Evolutionary conservation across 108 stramenopile species (phyloP).

Genomic region (Parietichytrium sp.): DNA sequence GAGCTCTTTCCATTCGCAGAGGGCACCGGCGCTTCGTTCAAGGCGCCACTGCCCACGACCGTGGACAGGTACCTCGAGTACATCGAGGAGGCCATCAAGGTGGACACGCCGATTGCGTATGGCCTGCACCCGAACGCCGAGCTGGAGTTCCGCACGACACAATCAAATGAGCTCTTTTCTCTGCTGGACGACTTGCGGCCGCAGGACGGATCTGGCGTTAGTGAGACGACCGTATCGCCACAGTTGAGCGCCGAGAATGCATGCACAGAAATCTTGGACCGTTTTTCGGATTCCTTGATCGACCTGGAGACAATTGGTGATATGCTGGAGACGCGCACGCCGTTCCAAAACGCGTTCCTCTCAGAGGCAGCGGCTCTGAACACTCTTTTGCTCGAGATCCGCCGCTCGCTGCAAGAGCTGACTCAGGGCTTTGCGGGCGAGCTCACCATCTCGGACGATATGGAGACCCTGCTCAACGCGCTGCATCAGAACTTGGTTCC

Average conservation of each 20-base stretch:
- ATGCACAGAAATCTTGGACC: slow-evolving; percentile 69
- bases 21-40: slow-evolving; percentile 76
- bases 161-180: slow-evolving; percentile 70
- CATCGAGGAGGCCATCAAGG: slow-evolving; percentile 71
- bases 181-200: slow-evolving; percentile 64
- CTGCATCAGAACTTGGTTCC: slow-evolving; percentile 76
- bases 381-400: slow-evolving; percentile 70
- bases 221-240: slow-evolving; percentile 56
- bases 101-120: slow-evolving; percentile 84
- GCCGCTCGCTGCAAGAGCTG: slow-evolving; percentile 77
- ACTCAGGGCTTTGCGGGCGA: slow-evolving; percentile 82
- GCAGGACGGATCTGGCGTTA: slow-evolving; percentile 46
- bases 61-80: slow-evolving; percentile 86
- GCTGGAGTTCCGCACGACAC: slow-evolving; percentile 83
- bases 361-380: slow-evolving; percentile 92
- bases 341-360: slow-evolving; percentile 84
- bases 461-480: slow-evolving; percentile 73
- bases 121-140: slow-evolving; percentile 89
- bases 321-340: slow-evolving; percentile 74
- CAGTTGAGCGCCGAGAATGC: slow-evolving; percentile 66
- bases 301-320: slow-evolving; percentile 74
- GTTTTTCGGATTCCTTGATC: slow-evolving; percentile 77
- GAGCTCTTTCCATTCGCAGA: slow-evolving; percentile 85
- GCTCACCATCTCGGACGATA: slow-evolving; percentile 81
- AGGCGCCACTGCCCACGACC: slow-evolving; percentile 75